Evolutionary conservation across 805 yeast species (phyloP), one percentile per base, ranked within the genome.

Genomic region (Saccharomycopsis javanensis): DNA sequence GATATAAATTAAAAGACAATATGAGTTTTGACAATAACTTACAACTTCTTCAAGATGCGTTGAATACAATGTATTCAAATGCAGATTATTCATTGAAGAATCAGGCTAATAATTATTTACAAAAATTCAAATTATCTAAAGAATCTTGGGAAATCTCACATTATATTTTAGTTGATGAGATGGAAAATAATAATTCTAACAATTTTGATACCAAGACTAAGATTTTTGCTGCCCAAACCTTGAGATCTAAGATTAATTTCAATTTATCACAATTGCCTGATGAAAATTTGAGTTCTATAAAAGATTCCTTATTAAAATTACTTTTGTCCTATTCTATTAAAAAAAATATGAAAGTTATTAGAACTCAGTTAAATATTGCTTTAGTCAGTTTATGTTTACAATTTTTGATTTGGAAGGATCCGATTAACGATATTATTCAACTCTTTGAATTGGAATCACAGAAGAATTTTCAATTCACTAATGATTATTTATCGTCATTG

Each of bases 161-260:
- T 65, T 73, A 76, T 51, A 75, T 86, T 1, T 75, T 90, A 27
- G 42, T 16, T 59, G 64, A 16, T 52, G 50, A 53, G 13, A 61
- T 60, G 15, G 48, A 42, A 5, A 48, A 23, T 59, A 64, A 16
- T 54, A 37, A 51, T 13, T 60, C 59, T n/a, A 63, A 62, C 18
- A 66, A 66, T 4, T 62, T 62, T 31, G 70, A 80, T 3, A 62
- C 81, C 50, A 88, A 85, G 66, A 71, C 86, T 54, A 83, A 82
- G 64, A 75, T 94, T 65, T 94, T 95, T 72, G 85, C 92, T 15
- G 86, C 97, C 0, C 99, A 95, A 68, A 94, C 99, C 0, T 72
- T 94, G 60, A 76, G 97, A 61, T 83, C 91, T 50, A 91, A 79
- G 64, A 79, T 89, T 54, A 86, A 87, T 11, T 91, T 88, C 68